These are phyloP conservation scores for Pythium aquatile DNA, from an alignment of 352 stramenopile species.

Conservation along the genomic window DNA sequence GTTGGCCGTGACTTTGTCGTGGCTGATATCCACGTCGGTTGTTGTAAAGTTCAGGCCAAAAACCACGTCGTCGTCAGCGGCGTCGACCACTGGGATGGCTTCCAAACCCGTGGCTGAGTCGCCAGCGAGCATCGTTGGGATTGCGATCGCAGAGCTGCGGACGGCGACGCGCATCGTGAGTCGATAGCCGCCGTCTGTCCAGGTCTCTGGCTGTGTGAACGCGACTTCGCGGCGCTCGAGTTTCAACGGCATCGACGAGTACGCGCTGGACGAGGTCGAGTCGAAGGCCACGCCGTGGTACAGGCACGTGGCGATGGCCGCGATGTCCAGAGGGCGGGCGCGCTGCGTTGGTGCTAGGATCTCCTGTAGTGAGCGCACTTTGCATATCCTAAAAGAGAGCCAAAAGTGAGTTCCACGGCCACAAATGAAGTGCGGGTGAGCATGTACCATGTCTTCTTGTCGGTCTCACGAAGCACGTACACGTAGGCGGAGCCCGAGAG, in stretches of 20 bases:
- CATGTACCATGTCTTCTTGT: conserved; percentile 16
- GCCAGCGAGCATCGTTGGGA: background rate
- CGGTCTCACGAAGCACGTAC: background rate
- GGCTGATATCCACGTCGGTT: conserved; percentile 7
- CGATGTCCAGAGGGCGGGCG: conserved; percentile 13
- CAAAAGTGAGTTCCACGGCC: background rate
- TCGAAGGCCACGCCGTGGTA: conserved; percentile 19
- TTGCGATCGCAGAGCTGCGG: background rate
- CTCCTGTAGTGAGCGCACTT: conserved; percentile 11
- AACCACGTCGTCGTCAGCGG: conserved; percentile 11
- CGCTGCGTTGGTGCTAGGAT: conserved; percentile 19
- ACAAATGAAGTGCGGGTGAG: background rate
- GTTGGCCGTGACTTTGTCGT: background rate
- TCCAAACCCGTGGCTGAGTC: background rate
- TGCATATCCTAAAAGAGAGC: background rate
- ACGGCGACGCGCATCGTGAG: conserved; percentile 9
- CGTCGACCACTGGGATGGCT: conserved; percentile 4
- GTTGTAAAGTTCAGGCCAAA: conserved; percentile 11
- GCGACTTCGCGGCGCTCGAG: conserved; percentile 17
- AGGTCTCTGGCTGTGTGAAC: conserved; percentile 7
- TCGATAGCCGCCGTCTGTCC: conserved; percentile 5
- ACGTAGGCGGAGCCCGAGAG: background rate
- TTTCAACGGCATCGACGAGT: conserved; percentile 7
- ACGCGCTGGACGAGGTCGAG: background rate
- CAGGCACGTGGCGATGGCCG: conserved; percentile 15